Evolutionary conservation across 805 yeast species (phyloP), one percentile per base, ranked within the genome.

Genomic region (Phaffomyces antillensis): DNA sequence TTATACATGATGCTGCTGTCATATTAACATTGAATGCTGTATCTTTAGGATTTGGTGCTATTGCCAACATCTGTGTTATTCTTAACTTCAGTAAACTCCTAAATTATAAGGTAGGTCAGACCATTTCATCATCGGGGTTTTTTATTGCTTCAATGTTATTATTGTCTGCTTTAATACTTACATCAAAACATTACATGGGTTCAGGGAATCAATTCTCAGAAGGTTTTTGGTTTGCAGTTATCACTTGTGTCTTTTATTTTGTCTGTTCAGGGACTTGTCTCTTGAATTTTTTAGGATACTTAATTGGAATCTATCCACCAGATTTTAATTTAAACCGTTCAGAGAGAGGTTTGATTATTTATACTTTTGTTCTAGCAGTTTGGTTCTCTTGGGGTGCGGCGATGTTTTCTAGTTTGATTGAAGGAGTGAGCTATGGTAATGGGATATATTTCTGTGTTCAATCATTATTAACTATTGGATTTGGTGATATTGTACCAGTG

Each of bases 211-310:
- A 41, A 6, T 56, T 58, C 38, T 57, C 86, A 0, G 82, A 77
- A 51, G 96, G 95, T 2, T 88, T 76, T 59, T 88, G 90, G 89
- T 83, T 73, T 61, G 95, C 88, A 0, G 76, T 77, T 0, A 64
- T 83, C 48, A 85, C 95, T 0, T 71, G 78, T 5, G 65, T 71
- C 2, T 63, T 86, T 24, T 87, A 89, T 60, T 73, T 77, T 47
- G 39, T 66, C 7, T 83, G 90, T 52, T 70, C 81, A 4, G 17
- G 69, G 2, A 59, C 80, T 15, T 66, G 86, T 38, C 44, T 71
- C 1, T 49, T 78, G 32, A 88, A 87, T 63, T 79, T 76, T 48
- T 43, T 72, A 7, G 96, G 96, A 2, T 83, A 76, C 55, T 51
- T 68, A 13, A 42, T 69, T 34, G 67, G 73, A 4, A 79, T 76